Percentiles rank a stretch among this genome's conserved stretches.
phyloP scores from a whole-genome alignment of 1,139 yeast species.

The Scheffersomyces lignicola region DNA sequence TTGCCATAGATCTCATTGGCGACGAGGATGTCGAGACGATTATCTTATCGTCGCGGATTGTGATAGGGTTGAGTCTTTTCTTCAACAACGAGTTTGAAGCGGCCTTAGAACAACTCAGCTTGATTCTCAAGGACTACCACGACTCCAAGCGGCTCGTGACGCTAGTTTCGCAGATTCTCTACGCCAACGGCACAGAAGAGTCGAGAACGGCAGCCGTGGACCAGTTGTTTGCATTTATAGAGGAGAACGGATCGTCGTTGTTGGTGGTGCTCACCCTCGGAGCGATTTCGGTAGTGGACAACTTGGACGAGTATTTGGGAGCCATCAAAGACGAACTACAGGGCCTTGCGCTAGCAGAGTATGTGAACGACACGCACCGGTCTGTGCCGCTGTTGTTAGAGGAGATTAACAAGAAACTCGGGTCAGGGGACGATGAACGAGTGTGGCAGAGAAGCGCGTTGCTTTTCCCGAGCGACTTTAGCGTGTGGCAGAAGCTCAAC shows the following conservation, averaged over 20 bases:
- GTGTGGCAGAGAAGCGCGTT: conserved; percentile 73
- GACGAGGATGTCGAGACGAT: conserved; percentile 20
- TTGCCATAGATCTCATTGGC: conserved; percentile 52
- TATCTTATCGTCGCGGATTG: conserved; percentile 61
- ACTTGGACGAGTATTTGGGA: conserved; percentile 56
- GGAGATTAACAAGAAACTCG: conserved; percentile 44
- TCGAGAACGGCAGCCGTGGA: conserved; percentile 80
- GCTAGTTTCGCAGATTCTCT: conserved; percentile 74
- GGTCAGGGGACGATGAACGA: conserved; percentile 13
- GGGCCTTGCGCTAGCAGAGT: conserved; percentile 46
- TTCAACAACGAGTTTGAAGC: conserved; percentile 61
- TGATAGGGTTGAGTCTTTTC: conserved; percentile 68
- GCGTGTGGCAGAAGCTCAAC: conserved; percentile 68
- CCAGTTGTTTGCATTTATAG: conserved; percentile 64
- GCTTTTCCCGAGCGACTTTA: conserved; percentile 68
- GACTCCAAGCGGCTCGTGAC: conserved; percentile 64
- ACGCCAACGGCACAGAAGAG: conserved; percentile 70
- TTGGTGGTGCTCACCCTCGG: conserved; percentile 73
- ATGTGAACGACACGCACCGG: conserved; percentile 50
- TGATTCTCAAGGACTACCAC: conserved; percentile 47
- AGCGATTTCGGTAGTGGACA: conserved; percentile 71
- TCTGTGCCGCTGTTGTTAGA: conserved; percentile 62
- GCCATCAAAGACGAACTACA: conserved; percentile 70
- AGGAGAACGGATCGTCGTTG: conserved; percentile 62
- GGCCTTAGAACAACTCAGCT: conserved; percentile 66